Conservation (phyloP, 2,329 filamentous ascomycete genomes). For the Setomelanomma holmii region DNA sequence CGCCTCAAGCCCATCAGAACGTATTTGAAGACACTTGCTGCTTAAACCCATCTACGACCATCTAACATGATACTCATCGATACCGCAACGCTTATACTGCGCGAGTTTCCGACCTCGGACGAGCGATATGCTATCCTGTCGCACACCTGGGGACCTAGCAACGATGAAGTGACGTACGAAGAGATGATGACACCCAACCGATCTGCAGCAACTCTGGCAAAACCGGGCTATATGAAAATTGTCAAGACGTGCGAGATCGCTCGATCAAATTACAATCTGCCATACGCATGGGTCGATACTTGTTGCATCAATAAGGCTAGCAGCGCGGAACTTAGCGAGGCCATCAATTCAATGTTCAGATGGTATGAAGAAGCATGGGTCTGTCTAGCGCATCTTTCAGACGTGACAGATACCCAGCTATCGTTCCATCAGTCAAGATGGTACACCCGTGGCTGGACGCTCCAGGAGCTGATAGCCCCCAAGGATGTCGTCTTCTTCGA, state of each 20-base stretch:
- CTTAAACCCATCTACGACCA: neutral
- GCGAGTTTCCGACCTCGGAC: conserved; percentile 1
- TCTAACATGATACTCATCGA: conserved; percentile 6
- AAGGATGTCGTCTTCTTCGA: conserved; percentile 15
- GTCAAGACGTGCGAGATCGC: conserved; percentile 15
- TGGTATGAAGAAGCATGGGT: conserved; percentile 17
- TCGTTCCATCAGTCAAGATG: conserved; percentile 17
- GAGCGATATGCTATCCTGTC: conserved; percentile 17
- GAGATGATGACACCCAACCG: conserved; percentile 11
- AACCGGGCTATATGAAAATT: conserved; percentile 17
- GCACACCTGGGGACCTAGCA: conserved; percentile 12
- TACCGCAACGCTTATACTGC: conserved; percentile 1
- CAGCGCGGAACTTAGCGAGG: conserved; percentile 10
- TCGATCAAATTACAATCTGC: neutral
- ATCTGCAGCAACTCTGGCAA: conserved; percentile 3
- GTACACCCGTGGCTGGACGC: conserved; percentile 21
- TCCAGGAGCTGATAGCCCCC: conserved; percentile 22
- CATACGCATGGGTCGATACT: conserved; percentile 23
- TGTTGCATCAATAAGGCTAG: conserved; percentile 23
- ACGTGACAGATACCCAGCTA: conserved; percentile 4
- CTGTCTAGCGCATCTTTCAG: conserved; percentile 17
- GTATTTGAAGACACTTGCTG: too few relatives aligned
- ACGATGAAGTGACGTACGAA: conserved; percentile 12
- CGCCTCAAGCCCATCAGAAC: too few relatives aligned
- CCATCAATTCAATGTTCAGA: conserved; percentile 16